Percentiles rank a stretch among this genome's conserved stretches.
phyloP scores from a whole-genome alignment of 257 asterid genomes.

The Echites panduratus region DNA sequence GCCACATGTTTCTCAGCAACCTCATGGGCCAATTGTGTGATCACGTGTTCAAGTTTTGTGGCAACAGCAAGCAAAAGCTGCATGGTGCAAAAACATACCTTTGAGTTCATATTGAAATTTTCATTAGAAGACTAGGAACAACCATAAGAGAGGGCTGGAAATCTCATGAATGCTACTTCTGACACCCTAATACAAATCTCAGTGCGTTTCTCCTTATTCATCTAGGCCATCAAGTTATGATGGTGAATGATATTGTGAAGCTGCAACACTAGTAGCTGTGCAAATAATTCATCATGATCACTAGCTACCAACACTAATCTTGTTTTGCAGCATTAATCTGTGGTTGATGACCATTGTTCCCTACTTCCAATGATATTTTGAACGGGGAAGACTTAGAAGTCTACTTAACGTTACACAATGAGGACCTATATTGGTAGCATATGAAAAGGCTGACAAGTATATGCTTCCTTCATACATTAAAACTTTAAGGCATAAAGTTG shows the following conservation, averaged over 20 bases:
- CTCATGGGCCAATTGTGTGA: slow-evolving; percentile 32
- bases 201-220: not conserved
- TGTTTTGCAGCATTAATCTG: too few relatives aligned
- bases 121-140: not conserved
- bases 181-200: not conserved
- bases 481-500: not conserved
- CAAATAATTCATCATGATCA: too few relatives aligned
- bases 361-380: not conserved
- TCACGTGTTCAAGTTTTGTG: slow-evolving; percentile 66
- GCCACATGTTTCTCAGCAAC: slow-evolving; percentile 35
- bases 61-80: slow-evolving; percentile 66
- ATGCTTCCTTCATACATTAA: not conserved
- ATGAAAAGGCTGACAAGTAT: not conserved
- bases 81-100: slow-evolving; percentile 1
- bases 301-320: too few relatives aligned
- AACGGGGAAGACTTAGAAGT: not conserved
- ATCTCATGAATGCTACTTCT: not conserved
- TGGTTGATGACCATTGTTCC: too few relatives aligned
- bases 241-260: not conserved
- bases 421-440: not conserved
- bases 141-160: not conserved
- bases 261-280: not conserved
- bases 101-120: not conserved
- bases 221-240: not conserved
- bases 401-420: not conserved